Evolutionary conservation across 352 stramenopile genomes (phyloP), one percentile per base, ranked within the genome.

Genomic region (Phytophthora hibernalis): DNA sequence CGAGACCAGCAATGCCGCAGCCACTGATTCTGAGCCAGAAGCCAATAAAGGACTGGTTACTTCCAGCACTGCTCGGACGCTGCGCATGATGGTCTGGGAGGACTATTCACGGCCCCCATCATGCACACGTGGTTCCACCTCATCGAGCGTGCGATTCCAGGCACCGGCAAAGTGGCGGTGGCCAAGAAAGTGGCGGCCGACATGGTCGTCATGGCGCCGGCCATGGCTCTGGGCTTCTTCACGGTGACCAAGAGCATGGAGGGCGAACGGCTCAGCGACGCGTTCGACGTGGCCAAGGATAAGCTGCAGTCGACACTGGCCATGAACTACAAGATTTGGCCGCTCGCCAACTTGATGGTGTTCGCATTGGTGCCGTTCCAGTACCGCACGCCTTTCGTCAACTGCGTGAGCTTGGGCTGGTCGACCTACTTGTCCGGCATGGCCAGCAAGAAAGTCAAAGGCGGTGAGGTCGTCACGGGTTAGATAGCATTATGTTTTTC

Each of bases 81-180:
- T 82, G 16, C 79, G 91, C 13, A 96, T 95, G 80, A 85, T 95
- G 53, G 77, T 96, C 33, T 97, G 96, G 69, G 91, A 26, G 84
- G 94, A 11, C 55, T 95, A 15, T 76, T 97, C 37, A 88, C 96
- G 64, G 88, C 91, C 26, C 90, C 91, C 13, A 81, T 80, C 65
- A 95, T 94, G 77, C 90, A 98, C 72, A 95, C 85, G 52, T 97
- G 95, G 70, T 97, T 97, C 62, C 76, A 89, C 20, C 44, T 92
- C 30, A 82, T 98, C 28, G 92, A 97, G 59, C 57, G 59, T 72
- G 43, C 73, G 35, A 75, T 80, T 18, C 69, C 66, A 1, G 73
- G 65, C 18, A 64, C 54, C 7, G 56, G 63, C 22, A 65, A 67
- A 20, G 42, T 68, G 6, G 76, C 59, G 10, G 61, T 86, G 26